Evolutionary conservation across 2,329 filamentous ascomycete species (phyloP).

Genomic region (Pyrenophora teres): DNA sequence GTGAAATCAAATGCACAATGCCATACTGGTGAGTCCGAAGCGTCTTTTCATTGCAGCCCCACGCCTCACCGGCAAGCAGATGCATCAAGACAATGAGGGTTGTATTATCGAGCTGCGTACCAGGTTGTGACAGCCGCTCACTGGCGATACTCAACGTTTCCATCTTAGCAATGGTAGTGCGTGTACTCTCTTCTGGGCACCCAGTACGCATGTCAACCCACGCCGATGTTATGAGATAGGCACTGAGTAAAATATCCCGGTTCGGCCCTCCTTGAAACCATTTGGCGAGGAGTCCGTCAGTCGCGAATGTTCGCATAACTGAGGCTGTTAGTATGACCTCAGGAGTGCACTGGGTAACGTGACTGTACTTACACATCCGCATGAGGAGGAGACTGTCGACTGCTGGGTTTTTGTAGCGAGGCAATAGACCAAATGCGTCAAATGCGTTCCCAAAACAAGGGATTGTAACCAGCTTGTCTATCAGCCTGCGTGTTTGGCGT

Average conservation of each 20-base stretch:
- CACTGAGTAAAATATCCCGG: slow-evolving; percentile 34
- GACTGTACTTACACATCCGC: slow-evolving; percentile 19
- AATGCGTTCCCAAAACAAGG: slow-evolving; percentile 22
- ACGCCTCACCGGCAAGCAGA: slow-evolving; percentile 38
- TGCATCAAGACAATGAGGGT: slow-evolving; percentile 40
- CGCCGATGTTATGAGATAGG: slow-evolving; percentile 28
- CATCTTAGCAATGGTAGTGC: slow-evolving; percentile 31
- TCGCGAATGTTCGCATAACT: slow-evolving; percentile 31
- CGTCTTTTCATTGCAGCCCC: slow-evolving; percentile 35
- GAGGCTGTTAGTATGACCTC: not conserved
- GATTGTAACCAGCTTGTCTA: slow-evolving; percentile 15
- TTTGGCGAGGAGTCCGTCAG: slow-evolving; percentile 25
- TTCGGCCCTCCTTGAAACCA: slow-evolving; percentile 37
- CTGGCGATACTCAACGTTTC: slow-evolving; percentile 38
- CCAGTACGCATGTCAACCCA: slow-evolving; percentile 38
- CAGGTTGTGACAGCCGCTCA: slow-evolving; percentile 20
- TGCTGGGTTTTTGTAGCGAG: slow-evolving; percentile 25
- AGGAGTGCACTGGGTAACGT: not conserved
- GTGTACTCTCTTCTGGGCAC: slow-evolving; percentile 29
- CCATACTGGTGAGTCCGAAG: slow-evolving; percentile 31
- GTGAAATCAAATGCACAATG: slow-evolving; percentile 28
- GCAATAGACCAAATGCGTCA: slow-evolving; percentile 31
- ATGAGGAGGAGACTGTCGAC: slow-evolving; percentile 22
- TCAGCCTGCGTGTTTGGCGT: slow-evolving; percentile 18
- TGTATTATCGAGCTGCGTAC: slow-evolving; percentile 21